A percentile compares a stretch with the other conserved stretches of the same genome.
These are phyloP conservation scores for Psidium friedrichsthalianum DNA, from an alignment of 345 rosid genomes.

Conservation along the genomic window DNA sequence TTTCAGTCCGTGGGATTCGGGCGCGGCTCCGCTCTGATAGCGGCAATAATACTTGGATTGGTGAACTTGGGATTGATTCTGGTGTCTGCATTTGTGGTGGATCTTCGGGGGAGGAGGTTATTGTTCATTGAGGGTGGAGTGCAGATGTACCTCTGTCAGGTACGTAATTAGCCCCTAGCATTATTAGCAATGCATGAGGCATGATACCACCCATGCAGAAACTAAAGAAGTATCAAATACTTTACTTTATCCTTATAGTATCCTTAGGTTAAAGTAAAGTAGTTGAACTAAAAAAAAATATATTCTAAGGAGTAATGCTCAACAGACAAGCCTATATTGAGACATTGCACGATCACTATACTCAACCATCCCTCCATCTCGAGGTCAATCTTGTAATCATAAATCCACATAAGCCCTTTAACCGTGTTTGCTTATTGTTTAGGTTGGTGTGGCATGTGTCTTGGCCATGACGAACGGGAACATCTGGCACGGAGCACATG, in stretches of 20 bases:
- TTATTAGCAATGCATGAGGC: neutral
- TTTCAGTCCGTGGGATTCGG: constrained; percentile 67
- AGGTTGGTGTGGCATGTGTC: constrained; percentile 20
- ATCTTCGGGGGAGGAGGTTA: constrained; percentile 50
- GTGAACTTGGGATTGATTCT: constrained; percentile 46
- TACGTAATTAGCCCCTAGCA: neutral
- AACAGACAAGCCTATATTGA: neutral
- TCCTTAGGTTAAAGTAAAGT: no score
- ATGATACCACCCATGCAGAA: neutral
- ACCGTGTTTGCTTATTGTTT: neutral
- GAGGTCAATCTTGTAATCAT: neutral
- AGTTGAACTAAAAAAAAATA: no score
- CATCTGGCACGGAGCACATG: constrained; percentile 23
- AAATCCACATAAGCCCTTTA: neutral
- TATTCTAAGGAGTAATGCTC: neutral
- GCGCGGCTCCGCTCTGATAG: constrained; percentile 40
- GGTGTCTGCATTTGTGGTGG: constrained; percentile 39
- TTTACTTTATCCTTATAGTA: no score
- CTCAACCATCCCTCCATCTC: neutral
- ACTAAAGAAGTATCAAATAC: neutral
- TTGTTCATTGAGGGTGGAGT: constrained; percentile 49
- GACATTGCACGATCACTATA: neutral
- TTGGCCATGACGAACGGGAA: constrained; percentile 21
- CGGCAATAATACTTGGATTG: constrained; percentile 39
- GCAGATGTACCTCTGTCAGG: constrained; percentile 61